Evolutionary conservation across 148 eudicot genomes (phyloP).

Genomic region (Rhododendron vialii): DNA sequence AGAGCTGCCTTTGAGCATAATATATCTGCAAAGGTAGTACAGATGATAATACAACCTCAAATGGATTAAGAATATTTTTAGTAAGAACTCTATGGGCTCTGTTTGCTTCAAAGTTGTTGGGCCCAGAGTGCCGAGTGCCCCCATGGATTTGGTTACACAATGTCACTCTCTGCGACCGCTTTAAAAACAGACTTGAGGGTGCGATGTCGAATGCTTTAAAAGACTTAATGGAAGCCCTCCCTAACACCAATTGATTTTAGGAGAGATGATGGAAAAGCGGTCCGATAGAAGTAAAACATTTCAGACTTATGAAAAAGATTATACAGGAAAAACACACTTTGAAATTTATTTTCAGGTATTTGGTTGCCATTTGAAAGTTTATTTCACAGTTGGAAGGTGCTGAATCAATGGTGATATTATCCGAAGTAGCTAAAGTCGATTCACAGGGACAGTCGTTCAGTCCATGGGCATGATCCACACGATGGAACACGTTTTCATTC

Average conservation of each 20-base stretch:
- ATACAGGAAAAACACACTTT: background rate
- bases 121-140: no score
- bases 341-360: background rate
- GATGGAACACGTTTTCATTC: background rate
- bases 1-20: constrained; percentile 43
- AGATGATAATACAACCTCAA: background rate
- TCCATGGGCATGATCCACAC: background rate
- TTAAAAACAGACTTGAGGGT: no score
- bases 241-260: no score
- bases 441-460: background rate
- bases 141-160: no score
- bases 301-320: background rate
- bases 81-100: background rate
- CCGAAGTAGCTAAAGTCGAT: background rate
- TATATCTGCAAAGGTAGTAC: constrained; percentile 26
- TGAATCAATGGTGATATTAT: background rate
- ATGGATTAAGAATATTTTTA: background rate
- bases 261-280: no score
- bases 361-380: background rate
- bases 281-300: background rate
- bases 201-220: no score
- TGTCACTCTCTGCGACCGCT: no score
- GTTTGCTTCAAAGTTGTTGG: background rate
- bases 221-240: no score
- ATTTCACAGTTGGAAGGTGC: background rate